These are phyloP conservation scores for Takashimella koratensis DNA, from an alignment of 1,284 basidiomycete genomes.

Conservation along the genomic window DNA sequence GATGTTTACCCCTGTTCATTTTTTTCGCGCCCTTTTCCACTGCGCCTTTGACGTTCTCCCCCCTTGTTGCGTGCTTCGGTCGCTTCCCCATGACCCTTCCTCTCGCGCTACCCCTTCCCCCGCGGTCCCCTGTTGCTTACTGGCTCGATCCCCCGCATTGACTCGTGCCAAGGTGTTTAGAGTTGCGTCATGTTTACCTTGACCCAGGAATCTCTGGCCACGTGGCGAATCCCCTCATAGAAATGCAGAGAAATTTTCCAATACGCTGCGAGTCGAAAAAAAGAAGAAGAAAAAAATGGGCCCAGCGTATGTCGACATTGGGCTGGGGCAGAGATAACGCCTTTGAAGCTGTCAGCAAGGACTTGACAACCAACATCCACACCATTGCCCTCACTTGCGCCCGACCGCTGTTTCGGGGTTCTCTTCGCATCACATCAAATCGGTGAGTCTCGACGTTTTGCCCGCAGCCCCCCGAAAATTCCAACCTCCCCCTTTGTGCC, in stretches of 20 bases:
- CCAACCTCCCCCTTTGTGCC: neutral
- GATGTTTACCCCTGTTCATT: too few relatives aligned
- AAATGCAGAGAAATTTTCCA: neutral
- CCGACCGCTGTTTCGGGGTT: neutral
- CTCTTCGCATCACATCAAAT: neutral
- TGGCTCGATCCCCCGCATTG: neutral
- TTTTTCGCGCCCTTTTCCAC: neutral
- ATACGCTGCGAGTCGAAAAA: neutral
- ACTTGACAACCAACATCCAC: neutral
- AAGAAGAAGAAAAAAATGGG: neutral
- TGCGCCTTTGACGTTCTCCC: neutral
- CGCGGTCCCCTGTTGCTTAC: too few relatives aligned
- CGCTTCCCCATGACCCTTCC: neutral
- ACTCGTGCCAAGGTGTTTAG: neutral
- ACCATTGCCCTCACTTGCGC: too few relatives aligned
- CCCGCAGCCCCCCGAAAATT: neutral
- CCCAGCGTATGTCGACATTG: neutral
- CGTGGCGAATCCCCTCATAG: neutral
- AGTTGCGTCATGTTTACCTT: neutral
- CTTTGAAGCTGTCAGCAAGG: neutral
- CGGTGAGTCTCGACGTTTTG: neutral
- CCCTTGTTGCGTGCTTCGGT: neutral
- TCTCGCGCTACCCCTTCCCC: neutral
- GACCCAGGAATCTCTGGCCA: neutral
- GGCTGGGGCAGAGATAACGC: neutral